Conservation (phyloP, 352 stramenopile species). For the Peronospora tabacina region DNA sequence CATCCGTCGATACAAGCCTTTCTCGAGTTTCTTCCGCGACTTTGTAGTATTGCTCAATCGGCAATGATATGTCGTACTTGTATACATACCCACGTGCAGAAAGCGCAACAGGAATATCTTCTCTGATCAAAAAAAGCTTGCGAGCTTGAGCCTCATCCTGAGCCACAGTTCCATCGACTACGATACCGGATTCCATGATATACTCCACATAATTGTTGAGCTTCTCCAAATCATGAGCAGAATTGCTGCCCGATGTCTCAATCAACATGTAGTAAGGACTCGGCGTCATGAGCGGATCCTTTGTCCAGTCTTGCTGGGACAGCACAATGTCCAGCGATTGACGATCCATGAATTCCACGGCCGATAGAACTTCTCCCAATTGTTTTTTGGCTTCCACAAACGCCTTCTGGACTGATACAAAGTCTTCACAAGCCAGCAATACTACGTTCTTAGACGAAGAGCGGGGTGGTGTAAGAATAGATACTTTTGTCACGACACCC, state of each 20-base stretch:
- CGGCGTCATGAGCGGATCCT: constrained; percentile 51
- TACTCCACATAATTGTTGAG: constrained; percentile 79
- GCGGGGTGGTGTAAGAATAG: constrained; percentile 25
- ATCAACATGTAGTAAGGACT: constrained; percentile 93
- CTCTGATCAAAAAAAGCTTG: constrained; percentile 92
- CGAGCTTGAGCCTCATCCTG: constrained; percentile 87
- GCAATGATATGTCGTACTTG: constrained; percentile 97
- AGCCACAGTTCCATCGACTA: constrained; percentile 89
- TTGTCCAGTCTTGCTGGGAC: constrained; percentile 52
- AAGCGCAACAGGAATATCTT: constrained; percentile 90
- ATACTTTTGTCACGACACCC: constrained; percentile 84
- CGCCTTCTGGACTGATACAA: constrained; percentile 71
- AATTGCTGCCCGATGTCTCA: constrained; percentile 91
- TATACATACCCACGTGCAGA: constrained; percentile 87
- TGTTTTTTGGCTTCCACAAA: constrained; percentile 81
- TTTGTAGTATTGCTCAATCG: constrained; percentile 87
- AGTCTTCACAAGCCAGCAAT: constrained; percentile 87
- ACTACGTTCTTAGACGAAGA: constrained; percentile 82
- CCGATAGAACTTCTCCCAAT: constrained; percentile 91
- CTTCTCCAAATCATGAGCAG: constrained; percentile 89
- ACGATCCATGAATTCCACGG: constrained; percentile 94
- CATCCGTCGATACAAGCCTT: constrained; percentile 37
- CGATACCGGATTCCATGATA: constrained; percentile 55
- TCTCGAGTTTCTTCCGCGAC: constrained; percentile 79
- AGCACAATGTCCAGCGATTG: constrained; percentile 85